These are phyloP conservation scores for Candida dendrica DNA, from an alignment of 805 yeast genomes.

Conservation along the genomic window DNA sequence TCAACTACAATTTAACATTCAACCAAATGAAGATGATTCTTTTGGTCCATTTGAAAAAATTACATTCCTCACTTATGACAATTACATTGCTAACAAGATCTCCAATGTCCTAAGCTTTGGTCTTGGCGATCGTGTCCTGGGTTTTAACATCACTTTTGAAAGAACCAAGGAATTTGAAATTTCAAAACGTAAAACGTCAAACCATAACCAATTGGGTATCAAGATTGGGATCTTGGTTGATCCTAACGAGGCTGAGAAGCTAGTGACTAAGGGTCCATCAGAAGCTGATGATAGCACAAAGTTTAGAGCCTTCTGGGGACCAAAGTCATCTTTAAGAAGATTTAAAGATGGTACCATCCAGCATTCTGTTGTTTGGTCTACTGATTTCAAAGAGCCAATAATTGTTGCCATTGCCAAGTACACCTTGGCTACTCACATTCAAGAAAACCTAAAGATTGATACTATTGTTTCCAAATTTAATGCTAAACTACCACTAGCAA, in stretches of 20 bases:
- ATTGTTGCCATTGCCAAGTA: slow-evolving; percentile 59
- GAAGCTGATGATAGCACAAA: slow-evolving; percentile 48
- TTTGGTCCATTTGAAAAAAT: slow-evolving; percentile 71
- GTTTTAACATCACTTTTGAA: slow-evolving; percentile 26
- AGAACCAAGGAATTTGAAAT: slow-evolving; percentile 24
- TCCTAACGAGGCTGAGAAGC: slow-evolving; percentile 66
- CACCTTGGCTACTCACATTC: slow-evolving; percentile 57
- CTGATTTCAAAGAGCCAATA: slow-evolving; percentile 51
- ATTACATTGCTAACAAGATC: slow-evolving; percentile 55
- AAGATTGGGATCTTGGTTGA: slow-evolving; percentile 63
- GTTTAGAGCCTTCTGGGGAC: slow-evolving; percentile 88
- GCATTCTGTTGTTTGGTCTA: slow-evolving; percentile 85
- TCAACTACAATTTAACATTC: slow-evolving; percentile 38
- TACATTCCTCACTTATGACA: slow-evolving; percentile 62
- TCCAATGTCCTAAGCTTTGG: slow-evolving; percentile 50
- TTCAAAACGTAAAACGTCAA: slow-evolving; percentile 46
- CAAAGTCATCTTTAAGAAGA: slow-evolving; percentile 75
- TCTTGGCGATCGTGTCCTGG: slow-evolving; percentile 39
- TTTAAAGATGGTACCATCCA: slow-evolving; percentile 88
- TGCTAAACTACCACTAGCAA: slow-evolving; percentile 49
- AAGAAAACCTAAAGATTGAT: slow-evolving; percentile 25
- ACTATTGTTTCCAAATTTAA: slow-evolving; percentile 39
- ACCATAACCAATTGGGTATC: slow-evolving; percentile 23
- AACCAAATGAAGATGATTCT: slow-evolving; percentile 30
- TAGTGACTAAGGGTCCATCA: slow-evolving; percentile 83